phyloP scores from a whole-genome alignment of 176 grass and related monocot genomes.

The Juncus effusus region DNA sequence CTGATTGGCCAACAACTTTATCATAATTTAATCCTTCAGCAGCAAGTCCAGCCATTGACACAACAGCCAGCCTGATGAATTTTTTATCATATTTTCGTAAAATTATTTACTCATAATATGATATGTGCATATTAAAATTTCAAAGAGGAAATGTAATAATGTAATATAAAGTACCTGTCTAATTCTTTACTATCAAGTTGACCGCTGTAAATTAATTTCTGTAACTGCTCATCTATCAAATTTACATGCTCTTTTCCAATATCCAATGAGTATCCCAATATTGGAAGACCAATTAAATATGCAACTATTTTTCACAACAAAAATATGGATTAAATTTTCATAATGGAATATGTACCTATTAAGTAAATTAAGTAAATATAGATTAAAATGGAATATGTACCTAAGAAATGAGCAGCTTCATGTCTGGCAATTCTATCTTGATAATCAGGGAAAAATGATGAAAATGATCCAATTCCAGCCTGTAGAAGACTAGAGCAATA shows the following conservation, averaged over 20 bases:
- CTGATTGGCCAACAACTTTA: conserved; percentile 87
- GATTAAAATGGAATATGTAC: conserved; percentile 20
- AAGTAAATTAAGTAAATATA: neutral
- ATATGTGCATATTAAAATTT: no score
- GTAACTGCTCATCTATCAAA: conserved; percentile 61
- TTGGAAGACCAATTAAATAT: conserved; percentile 82
- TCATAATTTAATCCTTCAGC: conserved; percentile 93
- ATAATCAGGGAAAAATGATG: conserved; percentile 85
- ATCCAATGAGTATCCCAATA: conserved; percentile 93
- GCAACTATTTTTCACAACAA: conserved; percentile 44
- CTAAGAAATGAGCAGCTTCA: conserved; percentile 90
- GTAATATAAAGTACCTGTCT: conserved; percentile 48
- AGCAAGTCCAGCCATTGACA: conserved; percentile 92
- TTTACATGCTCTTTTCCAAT: conserved; percentile 96
- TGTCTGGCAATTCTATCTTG: conserved; percentile 90
- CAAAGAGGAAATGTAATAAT: neutral
- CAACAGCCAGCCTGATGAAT: conserved; percentile 66
- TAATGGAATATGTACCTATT: neutral
- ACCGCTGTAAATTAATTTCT: conserved; percentile 87
- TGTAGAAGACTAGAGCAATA: conserved; percentile 60
- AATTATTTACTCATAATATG: no score
- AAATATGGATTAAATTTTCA: conserved; percentile 13
- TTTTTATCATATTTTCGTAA: no score
- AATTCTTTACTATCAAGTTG: conserved; percentile 77
- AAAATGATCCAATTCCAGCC: conserved; percentile 73